Conservation (phyloP, 306 rosid species). For the Quercus aquifolioides region DNA sequence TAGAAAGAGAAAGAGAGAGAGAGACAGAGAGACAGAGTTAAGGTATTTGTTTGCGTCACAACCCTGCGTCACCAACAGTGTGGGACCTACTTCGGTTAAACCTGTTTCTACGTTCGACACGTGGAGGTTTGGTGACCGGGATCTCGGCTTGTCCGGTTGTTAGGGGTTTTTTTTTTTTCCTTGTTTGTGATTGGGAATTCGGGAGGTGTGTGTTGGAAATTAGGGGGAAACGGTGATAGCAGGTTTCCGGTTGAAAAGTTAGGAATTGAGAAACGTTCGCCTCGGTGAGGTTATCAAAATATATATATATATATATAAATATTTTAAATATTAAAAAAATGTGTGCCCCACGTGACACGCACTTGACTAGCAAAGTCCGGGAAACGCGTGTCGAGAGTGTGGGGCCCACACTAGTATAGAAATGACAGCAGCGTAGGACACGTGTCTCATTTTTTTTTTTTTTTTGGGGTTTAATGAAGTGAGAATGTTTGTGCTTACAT, state of each 20-base stretch:
- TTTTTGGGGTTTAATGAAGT: too few species aligned
- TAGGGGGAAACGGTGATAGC: constrained; percentile 18
- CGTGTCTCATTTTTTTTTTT: constrained; percentile 19
- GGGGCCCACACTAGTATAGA: constrained; percentile 46
- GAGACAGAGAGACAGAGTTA: not conserved
- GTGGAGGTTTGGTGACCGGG: constrained; percentile 13
- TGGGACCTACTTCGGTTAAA: constrained; percentile 24
- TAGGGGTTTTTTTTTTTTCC: too few species aligned
- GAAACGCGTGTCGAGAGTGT: constrained; percentile 55
- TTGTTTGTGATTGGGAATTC: not conserved
- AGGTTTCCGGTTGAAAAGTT: constrained; percentile 29
- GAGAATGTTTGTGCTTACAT: too few species aligned
- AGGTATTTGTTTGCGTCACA: constrained; percentile 19
- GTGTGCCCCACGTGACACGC: constrained; percentile 65
- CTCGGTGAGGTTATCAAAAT: constrained; percentile 23
- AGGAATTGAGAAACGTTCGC: not conserved
- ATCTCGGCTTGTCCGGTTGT: constrained; percentile 20
- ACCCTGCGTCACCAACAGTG: constrained; percentile 35
- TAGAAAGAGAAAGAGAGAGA: too few species aligned
- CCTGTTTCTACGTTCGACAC: constrained; percentile 22
- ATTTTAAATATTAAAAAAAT: not conserved
- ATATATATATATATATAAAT: not conserved
- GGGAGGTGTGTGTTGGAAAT: not conserved
- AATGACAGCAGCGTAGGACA: constrained; percentile 41
- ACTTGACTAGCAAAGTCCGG: constrained; percentile 39